phyloP scores from a whole-genome alignment of 768 basidiomycete species.

The Glaciozyma martinii region DNA sequence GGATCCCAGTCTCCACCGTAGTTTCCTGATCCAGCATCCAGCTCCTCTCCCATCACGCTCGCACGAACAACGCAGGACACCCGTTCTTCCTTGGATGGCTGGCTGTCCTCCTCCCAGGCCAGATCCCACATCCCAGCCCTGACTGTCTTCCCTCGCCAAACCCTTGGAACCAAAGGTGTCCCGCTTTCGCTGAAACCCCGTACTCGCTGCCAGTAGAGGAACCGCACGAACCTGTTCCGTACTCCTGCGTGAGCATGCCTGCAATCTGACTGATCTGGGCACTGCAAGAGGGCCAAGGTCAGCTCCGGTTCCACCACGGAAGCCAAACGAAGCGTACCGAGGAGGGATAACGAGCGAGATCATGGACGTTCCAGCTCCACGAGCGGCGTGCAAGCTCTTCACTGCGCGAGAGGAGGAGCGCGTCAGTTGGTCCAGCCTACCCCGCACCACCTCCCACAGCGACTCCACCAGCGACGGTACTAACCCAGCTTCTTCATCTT shows the following conservation, averaged over 20 bases:
- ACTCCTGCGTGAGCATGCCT: slow-evolving; percentile 86
- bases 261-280: slow-evolving; percentile 86
- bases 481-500: slow-evolving; percentile 1
- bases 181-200: too few species aligned
- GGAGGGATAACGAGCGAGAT: slow-evolving; percentile 96
- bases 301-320: slow-evolving; percentile 45
- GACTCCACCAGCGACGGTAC: neutral
- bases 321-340: slow-evolving; percentile 48
- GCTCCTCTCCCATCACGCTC: neutral
- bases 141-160: too few species aligned
- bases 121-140: too few species aligned
- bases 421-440: neutral
- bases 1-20: neutral
- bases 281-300: slow-evolving; percentile 18
- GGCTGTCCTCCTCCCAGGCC: too few species aligned
- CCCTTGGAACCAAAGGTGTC: too few species aligned
- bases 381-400: slow-evolving; percentile 88
- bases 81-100: neutral
- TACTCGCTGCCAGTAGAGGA: neutral
- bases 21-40: neutral
- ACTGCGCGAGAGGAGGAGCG: slow-evolving; percentile 38
- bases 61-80: neutral
- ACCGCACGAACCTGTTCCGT: slow-evolving; percentile 25
- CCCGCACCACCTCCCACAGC: neutral
- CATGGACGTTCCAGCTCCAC: slow-evolving; percentile 87